Base-by-base conservation (phyloP, 352 stramenopile genomes). In the Globisporangium abappressorium region DNA sequence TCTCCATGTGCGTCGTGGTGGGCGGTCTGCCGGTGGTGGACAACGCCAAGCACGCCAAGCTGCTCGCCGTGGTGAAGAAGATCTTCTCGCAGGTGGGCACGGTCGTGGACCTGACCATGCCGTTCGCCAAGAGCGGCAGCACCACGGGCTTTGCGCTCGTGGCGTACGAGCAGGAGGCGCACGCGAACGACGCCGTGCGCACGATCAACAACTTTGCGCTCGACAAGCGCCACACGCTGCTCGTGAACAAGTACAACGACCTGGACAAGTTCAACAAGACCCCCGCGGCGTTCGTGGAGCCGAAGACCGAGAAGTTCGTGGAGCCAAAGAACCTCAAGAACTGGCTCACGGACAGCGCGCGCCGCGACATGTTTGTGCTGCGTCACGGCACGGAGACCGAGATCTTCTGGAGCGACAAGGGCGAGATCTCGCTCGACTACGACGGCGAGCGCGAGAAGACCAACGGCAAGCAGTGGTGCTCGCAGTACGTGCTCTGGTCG, bases 401-500 rank as follows among this genome's bases (percentile, higher is more conserved):
- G 65, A 90, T 99, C 18, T 97, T 91, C 73, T 99, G 97, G 97
- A 97, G 80, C 65, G 95, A 98, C 70, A 92, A 94, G 81, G 88
- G 86, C 28, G 85, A 93, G 55, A 56, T 85, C 51, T 79, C 94
- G 57, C 78, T 99, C 6, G 95, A 98, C 65, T 99, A 99, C 65
- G 97, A 95, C 68, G 97, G 97, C 22, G 89, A 90, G 64, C 88
- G 97, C 15, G 97, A 99, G 77, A 99, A 99, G 82, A 80, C 80
- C 70, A 95, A 94, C 41, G 96, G 96, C 56, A 97, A 98, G 72
- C 82, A 94, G 74, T 99, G 97, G 98, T 99, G 97, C 81, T 97
- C 98, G 72, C 94, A 98, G 75, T 99, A 99, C 76, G 94, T 98
- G 59, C 82, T 98, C 71, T 99, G 98, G 98, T 98, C 87, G 62